phyloP scores from a whole-genome alignment of 805 yeast genomes.

The Saccharomycopsis amapae region DNA sequence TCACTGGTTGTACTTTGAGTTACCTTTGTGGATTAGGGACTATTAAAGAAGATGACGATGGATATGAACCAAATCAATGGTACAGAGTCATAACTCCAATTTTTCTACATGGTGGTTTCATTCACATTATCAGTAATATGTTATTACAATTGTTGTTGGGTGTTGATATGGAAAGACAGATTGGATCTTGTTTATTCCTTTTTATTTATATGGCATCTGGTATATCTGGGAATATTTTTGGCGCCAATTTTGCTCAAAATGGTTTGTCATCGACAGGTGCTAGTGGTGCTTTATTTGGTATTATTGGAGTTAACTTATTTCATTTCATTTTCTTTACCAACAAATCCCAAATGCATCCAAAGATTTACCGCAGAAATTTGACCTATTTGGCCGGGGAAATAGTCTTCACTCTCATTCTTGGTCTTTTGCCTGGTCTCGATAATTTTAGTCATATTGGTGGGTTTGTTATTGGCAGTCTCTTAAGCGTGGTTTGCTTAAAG shows the following conservation, averaged over 20 bases:
- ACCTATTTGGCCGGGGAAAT: conserved; percentile 48
- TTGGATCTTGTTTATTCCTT: conserved; percentile 49
- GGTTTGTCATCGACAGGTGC: conserved; percentile 68
- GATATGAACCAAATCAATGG: conserved; percentile 53
- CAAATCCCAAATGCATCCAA: conserved; percentile 38
- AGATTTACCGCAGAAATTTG: conserved; percentile 41
- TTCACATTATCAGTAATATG: conserved; percentile 60
- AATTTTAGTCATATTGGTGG: conserved; percentile 75
- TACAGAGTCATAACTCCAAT: conserved; percentile 64
- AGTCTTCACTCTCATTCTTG: conserved; percentile 51
- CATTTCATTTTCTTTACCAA: conserved; percentile 47
- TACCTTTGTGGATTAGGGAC: conserved; percentile 59
- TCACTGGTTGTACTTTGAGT: conserved; percentile 46
- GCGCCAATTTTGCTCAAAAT: conserved; percentile 60
- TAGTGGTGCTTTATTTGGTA: conserved; percentile 64
- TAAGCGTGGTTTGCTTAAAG: conserved; percentile 43
- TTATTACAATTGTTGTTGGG: conserved; percentile 58
- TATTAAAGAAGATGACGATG: conserved; percentile 27
- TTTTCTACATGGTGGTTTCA: conserved; percentile 66
- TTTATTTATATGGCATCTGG: conserved; percentile 56
- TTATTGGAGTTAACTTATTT: conserved; percentile 54
- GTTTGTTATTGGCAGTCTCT: conserved; percentile 50
- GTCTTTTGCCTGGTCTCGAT: conserved; percentile 66
- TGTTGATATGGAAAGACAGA: conserved; percentile 44
- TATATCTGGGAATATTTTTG: conserved; percentile 57